phyloP scores from a whole-genome alignment of 2,329 filamentous ascomycete species.

The Cyphellophora attinorum region DNA sequence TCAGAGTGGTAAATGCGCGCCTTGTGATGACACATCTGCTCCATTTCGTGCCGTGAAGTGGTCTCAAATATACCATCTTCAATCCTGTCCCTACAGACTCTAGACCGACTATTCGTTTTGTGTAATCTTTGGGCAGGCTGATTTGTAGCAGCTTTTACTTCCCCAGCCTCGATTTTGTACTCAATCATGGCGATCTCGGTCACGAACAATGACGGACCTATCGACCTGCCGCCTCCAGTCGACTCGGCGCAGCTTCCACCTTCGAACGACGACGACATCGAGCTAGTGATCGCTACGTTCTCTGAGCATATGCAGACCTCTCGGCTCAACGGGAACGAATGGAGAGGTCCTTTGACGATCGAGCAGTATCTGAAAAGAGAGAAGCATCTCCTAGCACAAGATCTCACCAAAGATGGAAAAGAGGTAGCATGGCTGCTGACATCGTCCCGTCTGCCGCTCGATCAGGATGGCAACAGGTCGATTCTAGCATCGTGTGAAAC shows the following conservation, averaged over 20 bases:
- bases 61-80: no score
- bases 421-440: constrained; percentile 53
- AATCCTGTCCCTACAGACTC: no score
- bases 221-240: constrained; percentile 19
- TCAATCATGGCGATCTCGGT: background rate
- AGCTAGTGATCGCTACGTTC: constrained; percentile 44
- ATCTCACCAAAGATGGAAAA: constrained; percentile 44
- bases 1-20: no score
- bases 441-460: constrained; percentile 27
- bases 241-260: constrained; percentile 31
- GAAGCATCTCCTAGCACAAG: constrained; percentile 39
- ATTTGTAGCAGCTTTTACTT: no score
- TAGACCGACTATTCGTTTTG: no score
- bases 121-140: no score
- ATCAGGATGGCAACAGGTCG: constrained; percentile 28
- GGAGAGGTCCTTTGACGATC: constrained; percentile 46
- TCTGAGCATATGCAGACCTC: constrained; percentile 44
- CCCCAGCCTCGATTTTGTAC: no score
- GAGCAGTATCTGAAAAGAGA: constrained; percentile 51
- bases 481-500: constrained; percentile 53
- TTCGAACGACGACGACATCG: constrained; percentile 40
- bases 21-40: no score
- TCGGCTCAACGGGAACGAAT: constrained; percentile 45
- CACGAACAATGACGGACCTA: background rate
- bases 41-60: no score